A percentile compares a stretch with the other conserved stretches of the same genome.
These are phyloP conservation scores for Euphorbia corollata DNA, from an alignment of 441 rosid genomes.

Conservation along the genomic window DNA sequence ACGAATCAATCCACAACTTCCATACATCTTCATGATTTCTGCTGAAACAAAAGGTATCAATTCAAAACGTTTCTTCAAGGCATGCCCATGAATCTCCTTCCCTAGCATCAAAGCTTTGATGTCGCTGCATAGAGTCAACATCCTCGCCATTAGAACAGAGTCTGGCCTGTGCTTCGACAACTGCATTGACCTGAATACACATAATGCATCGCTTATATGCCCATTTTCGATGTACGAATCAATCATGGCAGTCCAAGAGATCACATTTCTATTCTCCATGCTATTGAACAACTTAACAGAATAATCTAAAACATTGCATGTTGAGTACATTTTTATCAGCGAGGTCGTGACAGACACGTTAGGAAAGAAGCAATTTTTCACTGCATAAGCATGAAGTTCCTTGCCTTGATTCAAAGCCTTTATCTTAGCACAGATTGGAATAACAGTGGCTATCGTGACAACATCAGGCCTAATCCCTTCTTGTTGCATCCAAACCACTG, in stretches of 20 bases:
- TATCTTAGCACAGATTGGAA: constrained; percentile 66
- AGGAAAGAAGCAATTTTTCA: constrained; percentile 59
- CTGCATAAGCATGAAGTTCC: constrained; percentile 71
- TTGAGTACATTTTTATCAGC: constrained; percentile 75
- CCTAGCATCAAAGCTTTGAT: constrained; percentile 55
- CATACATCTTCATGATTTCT: constrained; percentile 66
- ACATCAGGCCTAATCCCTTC: constrained; percentile 72
- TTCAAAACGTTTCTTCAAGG: constrained; percentile 54
- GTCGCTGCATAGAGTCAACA: constrained; percentile 43
- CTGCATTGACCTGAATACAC: constrained; percentile 56
- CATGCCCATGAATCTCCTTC: constrained; percentile 67
- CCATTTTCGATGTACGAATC: constrained; percentile 42
- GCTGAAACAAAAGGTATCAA: constrained; percentile 55
- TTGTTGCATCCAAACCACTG: constrained; percentile 89
- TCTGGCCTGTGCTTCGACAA: constrained; percentile 64
- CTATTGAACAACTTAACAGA: constrained; percentile 45
- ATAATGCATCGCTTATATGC: constrained; percentile 33
- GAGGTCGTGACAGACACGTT: constrained; percentile 65
- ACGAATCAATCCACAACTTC: constrained; percentile 41
- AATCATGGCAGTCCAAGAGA: too few relatives aligned
- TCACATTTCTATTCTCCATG: constrained; percentile 39
- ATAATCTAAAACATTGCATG: constrained; percentile 47
- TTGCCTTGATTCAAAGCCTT: constrained; percentile 68
- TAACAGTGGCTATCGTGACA: constrained; percentile 58
- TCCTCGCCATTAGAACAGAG: constrained; percentile 57